A percentile compares a stretch with the other conserved stretches of the same genome.
These are phyloP conservation scores for Pseudonitzschia pungens DNA, from an alignment of 108 stramenopile genomes.

Conservation along the genomic window DNA sequence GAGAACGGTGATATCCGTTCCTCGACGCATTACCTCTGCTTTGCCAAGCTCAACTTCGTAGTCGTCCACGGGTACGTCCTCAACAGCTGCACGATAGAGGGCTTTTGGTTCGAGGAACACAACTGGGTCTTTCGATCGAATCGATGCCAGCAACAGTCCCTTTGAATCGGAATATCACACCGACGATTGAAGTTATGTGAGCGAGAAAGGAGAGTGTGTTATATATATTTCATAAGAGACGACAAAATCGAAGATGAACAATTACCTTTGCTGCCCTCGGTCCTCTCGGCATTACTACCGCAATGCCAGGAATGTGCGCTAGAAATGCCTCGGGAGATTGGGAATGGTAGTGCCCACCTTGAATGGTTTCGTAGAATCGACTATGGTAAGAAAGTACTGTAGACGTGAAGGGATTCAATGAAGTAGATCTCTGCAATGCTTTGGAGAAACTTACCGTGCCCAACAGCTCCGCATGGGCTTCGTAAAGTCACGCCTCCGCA, in stretches of 20 bases:
- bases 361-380: not conserved
- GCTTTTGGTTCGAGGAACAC: conserved; percentile 98
- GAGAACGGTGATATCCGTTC: conserved; percentile 93
- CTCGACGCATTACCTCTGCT: conserved; percentile 85
- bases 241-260: too few species aligned
- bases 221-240: too few species aligned
- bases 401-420: not conserved
- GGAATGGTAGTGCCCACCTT: conserved; percentile 93
- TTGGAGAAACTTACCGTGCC: conserved; percentile 33
- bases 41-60: conserved; percentile 88
- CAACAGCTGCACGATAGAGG: conserved; percentile 93
- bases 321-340: conserved; percentile 96
- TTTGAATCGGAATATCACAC: too few species aligned
- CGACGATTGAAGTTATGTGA: too few species aligned
- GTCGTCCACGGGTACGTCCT: conserved; percentile 92
- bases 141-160: conserved; percentile 86
- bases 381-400: not conserved
- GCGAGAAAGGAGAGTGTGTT: too few species aligned
- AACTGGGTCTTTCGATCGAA: conserved; percentile 93
- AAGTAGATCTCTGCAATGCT: too few species aligned
- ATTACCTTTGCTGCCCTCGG: conserved; percentile 88
- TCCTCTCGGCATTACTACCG: conserved; percentile 94
- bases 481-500: conserved; percentile 94
- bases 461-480: conserved; percentile 93
- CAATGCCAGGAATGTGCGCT: conserved; percentile 89